Evolutionary conservation across 2,329 filamentous ascomycete genomes (phyloP).

Genomic region (Tolypocladium nubicola): DNA sequence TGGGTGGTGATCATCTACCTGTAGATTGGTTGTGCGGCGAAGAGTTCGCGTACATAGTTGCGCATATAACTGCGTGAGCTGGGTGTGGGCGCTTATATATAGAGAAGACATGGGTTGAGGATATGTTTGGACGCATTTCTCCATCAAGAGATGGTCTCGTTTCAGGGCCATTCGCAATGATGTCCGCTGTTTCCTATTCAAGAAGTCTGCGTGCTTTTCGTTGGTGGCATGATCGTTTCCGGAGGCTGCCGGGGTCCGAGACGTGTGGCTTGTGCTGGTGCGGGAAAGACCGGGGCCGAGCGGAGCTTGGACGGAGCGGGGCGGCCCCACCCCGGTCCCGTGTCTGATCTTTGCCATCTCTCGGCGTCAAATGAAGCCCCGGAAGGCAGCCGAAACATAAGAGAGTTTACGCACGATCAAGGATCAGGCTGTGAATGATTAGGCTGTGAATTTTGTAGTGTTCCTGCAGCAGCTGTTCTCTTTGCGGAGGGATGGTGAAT

Average conservation of each 20-base stretch:
- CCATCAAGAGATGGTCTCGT: not conserved
- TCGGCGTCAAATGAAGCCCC: too few species aligned
- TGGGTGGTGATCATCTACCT: constrained; percentile 23
- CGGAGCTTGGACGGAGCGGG: not conserved
- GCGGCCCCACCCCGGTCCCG: not conserved
- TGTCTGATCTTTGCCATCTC: not conserved
- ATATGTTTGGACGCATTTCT: not conserved
- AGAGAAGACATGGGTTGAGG: not conserved
- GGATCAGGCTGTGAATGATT: too few species aligned
- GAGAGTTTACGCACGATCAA: too few species aligned
- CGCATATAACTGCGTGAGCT: not conserved
- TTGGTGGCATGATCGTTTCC: not conserved
- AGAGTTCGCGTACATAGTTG: not conserved
- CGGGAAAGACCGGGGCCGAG: not conserved
- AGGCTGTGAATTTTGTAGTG: too few species aligned
- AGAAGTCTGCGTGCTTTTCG: not conserved
- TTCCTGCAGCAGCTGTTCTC: too few species aligned
- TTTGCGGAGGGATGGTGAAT: too few species aligned
- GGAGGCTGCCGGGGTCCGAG: not conserved
- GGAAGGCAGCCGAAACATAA: too few species aligned
- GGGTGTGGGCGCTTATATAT: not conserved
- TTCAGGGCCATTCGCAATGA: not conserved
- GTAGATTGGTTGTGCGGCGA: not conserved
- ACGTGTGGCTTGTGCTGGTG: not conserved
- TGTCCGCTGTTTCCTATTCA: not conserved